Base-by-base conservation (phyloP, 108 stramenopile genomes). In the Pseudonitzschia multiseries region DNA sequence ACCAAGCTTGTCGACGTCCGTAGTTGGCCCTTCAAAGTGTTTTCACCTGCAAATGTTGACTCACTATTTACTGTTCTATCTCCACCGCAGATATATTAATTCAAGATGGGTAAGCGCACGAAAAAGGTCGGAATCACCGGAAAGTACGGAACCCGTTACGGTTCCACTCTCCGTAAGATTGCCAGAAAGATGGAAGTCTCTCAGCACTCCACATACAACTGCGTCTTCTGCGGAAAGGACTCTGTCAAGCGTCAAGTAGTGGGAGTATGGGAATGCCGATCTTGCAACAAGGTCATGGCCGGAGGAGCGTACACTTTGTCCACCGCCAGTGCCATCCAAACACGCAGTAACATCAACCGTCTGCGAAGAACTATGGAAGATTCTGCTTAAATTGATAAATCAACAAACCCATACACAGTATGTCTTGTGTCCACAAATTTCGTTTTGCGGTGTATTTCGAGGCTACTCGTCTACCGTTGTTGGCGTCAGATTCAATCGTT, bases 101-200 rank as follows among this genome's bases (percentile, higher is more conserved):
- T 31, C 52, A 86, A 76, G 53, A 96, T 96, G 99, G 99, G 98
- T 75, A 98, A 95, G 89, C 97, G 98, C 82, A 99, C 99, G 67
- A 97, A 97, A 80, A 99, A 99, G 89, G 99, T 98, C 66, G 99
- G 99, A 68, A 99, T 99, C 89, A 95, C 93, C 80, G 99, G 99
- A 76, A 99, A 99, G 93, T 99, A 99, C 84, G 99, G 99, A 75
- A 98, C 97, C 68, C 93, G 99, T 43, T 99, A 99, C 83, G 99
- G 99, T 89, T 95, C 98, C 74, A 98, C 99, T 66, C 96, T 99
- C 78, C 97, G 99, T 74, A 99, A 99, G 90, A 85, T 98, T 77
- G 88, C 99, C 63, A 96, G 96, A 79, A 99, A 99, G 93, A 97
- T 99, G 66, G 99, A 99, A 86, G 95, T 99, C 50, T 86, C 95